Conservation (phyloP, 352 stramenopile species). For the Halophytophthora batemanensis region DNA sequence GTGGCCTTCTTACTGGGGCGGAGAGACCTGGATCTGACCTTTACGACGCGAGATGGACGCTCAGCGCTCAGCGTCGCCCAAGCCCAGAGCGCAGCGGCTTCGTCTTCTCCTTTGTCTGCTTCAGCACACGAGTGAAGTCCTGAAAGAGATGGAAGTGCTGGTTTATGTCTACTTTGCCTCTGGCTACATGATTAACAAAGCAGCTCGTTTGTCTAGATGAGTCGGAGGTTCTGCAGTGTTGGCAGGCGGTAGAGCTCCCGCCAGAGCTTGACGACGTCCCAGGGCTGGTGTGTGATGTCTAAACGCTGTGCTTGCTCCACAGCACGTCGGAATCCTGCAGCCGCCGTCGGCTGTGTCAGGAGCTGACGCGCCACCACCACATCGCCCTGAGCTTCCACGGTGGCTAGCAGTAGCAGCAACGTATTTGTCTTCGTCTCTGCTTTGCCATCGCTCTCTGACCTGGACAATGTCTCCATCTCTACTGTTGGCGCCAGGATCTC, state of each 20-base stretch:
- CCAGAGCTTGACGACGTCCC: constrained; percentile 58
- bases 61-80: constrained; percentile 18
- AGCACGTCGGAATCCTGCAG: constrained; percentile 33
- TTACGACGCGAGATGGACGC: constrained; percentile 8
- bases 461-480: background rate
- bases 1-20: constrained; percentile 26
- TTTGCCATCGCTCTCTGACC: background rate
- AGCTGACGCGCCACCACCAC: constrained; percentile 35
- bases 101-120: constrained; percentile 4
- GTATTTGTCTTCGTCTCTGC: constrained; percentile 6
- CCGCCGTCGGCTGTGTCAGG: constrained; percentile 23
- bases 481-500: constrained; percentile 39
- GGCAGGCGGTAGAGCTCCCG: constrained; percentile 49
- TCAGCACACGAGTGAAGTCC: background rate
- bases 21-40: constrained; percentile 18
- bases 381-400: constrained; percentile 55
- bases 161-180: background rate
- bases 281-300: constrained; percentile 27
- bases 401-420: constrained; percentile 40
- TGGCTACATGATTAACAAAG: too few relatives aligned
- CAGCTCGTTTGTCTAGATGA: background rate
- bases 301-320: constrained; percentile 44
- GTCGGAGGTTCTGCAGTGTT: constrained; percentile 32
- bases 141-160: background rate
- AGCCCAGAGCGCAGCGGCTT: constrained; percentile 3